phyloP scores from a whole-genome alignment of 2,329 filamentous ascomycete genomes.

The Colletotrichum eremochloae region DNA sequence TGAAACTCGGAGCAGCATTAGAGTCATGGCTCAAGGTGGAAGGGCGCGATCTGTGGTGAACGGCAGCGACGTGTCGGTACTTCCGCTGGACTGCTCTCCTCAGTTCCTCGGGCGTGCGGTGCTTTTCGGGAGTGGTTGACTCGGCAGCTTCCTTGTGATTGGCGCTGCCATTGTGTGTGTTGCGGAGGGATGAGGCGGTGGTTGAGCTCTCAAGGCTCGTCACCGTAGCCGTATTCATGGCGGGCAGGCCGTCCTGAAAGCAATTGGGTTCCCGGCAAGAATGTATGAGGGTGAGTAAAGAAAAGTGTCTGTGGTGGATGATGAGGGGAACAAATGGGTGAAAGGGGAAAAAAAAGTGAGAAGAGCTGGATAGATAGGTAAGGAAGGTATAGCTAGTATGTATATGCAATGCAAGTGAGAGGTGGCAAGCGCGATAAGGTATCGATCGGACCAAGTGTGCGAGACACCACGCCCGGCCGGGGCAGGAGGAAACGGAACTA shows the following conservation, averaged over 20 bases:
- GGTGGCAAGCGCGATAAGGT: constrained; percentile 43
- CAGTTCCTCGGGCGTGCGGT: constrained; percentile 47
- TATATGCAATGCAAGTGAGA: constrained; percentile 40
- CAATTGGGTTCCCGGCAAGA: constrained; percentile 23
- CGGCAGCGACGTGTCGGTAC: constrained; percentile 92
- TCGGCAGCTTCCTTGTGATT: constrained; percentile 43
- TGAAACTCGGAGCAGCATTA: constrained; percentile 80
- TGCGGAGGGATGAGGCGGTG: constrained; percentile 31
- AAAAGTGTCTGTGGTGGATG: constrained; percentile 12
- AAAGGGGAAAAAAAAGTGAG: constrained; percentile 35
- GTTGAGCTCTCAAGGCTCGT: constrained; percentile 45
- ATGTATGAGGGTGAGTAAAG: not conserved
- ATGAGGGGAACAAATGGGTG: constrained; percentile 19
- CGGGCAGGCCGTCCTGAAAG: constrained; percentile 21
- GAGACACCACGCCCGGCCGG: constrained; percentile 19
- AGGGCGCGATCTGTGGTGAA: constrained; percentile 78
- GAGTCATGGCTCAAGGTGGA: constrained; percentile 92
- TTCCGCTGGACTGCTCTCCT: constrained; percentile 67
- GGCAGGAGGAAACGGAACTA: constrained; percentile 15
- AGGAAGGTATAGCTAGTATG: constrained; percentile 22
- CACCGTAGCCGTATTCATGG: constrained; percentile 59
- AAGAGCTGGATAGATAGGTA: constrained; percentile 10
- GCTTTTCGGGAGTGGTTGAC: constrained; percentile 26
- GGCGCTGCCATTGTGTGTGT: constrained; percentile 41
- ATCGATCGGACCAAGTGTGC: constrained; percentile 40